Evolutionary conservation across 306 rosid genomes (phyloP).

Genomic region (Amphicarpaea edgeworthii): DNA sequence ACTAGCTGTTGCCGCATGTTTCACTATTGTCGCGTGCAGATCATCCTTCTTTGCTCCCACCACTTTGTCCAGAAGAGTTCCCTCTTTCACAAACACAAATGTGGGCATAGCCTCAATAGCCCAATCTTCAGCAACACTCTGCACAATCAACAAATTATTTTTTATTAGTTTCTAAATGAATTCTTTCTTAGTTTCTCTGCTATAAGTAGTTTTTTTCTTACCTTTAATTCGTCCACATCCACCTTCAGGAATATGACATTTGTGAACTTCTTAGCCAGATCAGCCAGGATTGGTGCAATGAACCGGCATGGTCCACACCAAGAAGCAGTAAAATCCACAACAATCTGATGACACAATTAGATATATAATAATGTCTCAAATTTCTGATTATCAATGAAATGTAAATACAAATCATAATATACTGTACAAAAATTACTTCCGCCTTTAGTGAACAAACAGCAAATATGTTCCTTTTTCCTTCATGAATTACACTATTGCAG

Average conservation of each 20-base stretch:
- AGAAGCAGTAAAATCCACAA: conserved; percentile 92
- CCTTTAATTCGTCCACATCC: conserved; percentile 94
- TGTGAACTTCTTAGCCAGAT: conserved; percentile 72
- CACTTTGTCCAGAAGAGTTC: conserved; percentile 75
- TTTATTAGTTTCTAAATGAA: background rate
- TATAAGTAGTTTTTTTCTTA: conserved; percentile 31
- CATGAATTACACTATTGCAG: background rate
- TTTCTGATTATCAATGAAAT: too few species aligned
- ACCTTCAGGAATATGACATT: conserved; percentile 74
- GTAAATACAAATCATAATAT: too few species aligned
- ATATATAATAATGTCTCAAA: conserved; percentile 4
- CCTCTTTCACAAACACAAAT: conserved; percentile 88
- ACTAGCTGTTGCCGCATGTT: conserved; percentile 56
- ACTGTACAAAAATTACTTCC: too few species aligned
- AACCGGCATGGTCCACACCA: conserved; percentile 99
- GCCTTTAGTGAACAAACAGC: background rate
- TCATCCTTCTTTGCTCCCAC: conserved; percentile 94
- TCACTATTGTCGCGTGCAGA: conserved; percentile 66
- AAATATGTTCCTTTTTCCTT: background rate
- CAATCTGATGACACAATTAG: conserved; percentile 58
- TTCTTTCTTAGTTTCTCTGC: background rate
- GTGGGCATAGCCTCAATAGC: conserved; percentile 99
- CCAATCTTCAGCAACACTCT: conserved; percentile 90
- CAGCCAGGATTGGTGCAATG: conserved; percentile 79
- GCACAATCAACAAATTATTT: conserved; percentile 44